These are phyloP conservation scores for Picochlorum costavermella DNA, from an alignment of 139 green algal species.

Conservation along the genomic window DNA sequence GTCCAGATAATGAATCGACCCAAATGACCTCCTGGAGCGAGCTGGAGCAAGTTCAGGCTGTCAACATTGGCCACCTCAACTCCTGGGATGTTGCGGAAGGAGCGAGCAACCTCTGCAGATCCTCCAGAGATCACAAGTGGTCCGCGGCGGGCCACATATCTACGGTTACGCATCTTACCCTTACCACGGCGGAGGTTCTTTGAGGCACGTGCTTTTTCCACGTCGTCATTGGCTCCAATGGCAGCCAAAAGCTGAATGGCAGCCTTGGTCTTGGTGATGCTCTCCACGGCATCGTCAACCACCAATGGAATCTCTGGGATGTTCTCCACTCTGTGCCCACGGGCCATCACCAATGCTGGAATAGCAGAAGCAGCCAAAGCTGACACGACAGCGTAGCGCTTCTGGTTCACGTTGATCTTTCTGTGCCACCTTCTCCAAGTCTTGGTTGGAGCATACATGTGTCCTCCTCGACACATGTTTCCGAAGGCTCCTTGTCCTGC, in stretches of 20 bases:
- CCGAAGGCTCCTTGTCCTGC: conserved; percentile 95
- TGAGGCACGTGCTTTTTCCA: conserved; percentile 69
- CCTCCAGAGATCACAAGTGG: conserved; percentile 88
- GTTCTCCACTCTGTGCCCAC: conserved; percentile 88
- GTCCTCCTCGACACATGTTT: conserved; percentile 98
- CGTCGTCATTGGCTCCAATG: conserved; percentile 75
- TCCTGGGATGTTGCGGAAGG: conserved; percentile 93
- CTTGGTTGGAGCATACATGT: conserved; percentile 98
- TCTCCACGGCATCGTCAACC: conserved; percentile 72
- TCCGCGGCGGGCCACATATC: conserved; percentile 88
- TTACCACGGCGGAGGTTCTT: conserved; percentile 64
- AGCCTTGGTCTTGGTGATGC: conserved; percentile 86
- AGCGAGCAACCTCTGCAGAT: conserved; percentile 78
- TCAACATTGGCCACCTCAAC: conserved; percentile 86
- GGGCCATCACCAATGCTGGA: conserved; percentile 90
- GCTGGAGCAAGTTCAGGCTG: conserved; percentile 91
- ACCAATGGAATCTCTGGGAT: conserved; percentile 96
- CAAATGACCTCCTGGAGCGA: conserved; percentile 94
- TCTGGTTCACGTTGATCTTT: conserved; percentile 97
- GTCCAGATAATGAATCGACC: conserved; percentile 98
- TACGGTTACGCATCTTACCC: conserved; percentile 97
- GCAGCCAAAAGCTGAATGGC: conserved; percentile 81
- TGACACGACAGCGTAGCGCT: conserved; percentile 84
- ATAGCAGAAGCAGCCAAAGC: conserved; percentile 91
- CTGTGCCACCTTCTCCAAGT: conserved; percentile 95